Conservation (phyloP, 2,329 filamentous ascomycete species). For the Fonsecaea monophora region DNA sequence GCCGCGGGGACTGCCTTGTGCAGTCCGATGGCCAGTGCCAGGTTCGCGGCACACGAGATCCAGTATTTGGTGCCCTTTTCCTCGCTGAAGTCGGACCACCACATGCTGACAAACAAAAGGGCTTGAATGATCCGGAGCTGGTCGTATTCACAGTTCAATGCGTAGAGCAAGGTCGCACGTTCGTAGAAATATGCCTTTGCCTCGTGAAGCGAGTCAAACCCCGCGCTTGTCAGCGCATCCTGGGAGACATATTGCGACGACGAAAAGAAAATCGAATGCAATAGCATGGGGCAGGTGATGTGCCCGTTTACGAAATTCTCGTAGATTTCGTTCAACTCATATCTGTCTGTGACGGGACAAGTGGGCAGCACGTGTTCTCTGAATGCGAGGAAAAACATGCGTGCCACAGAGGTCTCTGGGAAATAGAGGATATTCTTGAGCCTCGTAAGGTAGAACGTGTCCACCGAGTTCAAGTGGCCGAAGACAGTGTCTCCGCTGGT, state of each 20-base stretch:
- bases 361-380: constrained; percentile 3
- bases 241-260: neutral
- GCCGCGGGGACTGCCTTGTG: neutral
- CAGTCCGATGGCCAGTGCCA: constrained; percentile 6
- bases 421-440: neutral
- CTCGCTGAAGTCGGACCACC: constrained; percentile 11
- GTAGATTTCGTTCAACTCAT: neutral
- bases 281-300: neutral
- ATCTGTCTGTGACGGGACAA: constrained; percentile 1
- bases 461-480: neutral
- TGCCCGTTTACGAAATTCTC: neutral
- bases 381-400: neutral
- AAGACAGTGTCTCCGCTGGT: neutral
- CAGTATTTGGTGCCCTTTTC: constrained; percentile 6
- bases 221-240: neutral
- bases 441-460: neutral
- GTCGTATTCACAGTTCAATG: constrained; percentile 9
- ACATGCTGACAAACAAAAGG: constrained; percentile 1
- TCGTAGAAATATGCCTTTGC: constrained; percentile 6
- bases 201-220: neutral
- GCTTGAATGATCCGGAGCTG: constrained; percentile 2
- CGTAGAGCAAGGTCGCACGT: constrained; percentile 3
- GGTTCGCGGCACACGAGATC: constrained; percentile 6
- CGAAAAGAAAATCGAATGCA: neutral
- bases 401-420: neutral